A percentile compares a stretch with the other conserved stretches of the same genome.
Conservation (phyloP, 2,329 filamentous ascomycete genomes). For the Alternaria ventricosa region DNA sequence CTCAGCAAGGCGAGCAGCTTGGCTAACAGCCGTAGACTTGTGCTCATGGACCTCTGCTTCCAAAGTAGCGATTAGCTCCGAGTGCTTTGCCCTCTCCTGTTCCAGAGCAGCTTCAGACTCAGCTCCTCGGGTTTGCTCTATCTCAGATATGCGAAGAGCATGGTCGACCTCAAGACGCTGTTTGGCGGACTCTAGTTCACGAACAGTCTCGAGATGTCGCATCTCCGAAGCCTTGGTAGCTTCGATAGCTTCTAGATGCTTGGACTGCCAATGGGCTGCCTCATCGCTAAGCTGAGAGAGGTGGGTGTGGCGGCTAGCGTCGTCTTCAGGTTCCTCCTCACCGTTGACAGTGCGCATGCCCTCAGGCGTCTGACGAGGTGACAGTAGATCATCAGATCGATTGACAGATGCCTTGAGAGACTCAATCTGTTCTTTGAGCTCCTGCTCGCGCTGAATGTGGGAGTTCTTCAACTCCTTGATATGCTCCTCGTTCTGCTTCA, state of each 20-base stretch:
- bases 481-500: slow-evolving; percentile 82
- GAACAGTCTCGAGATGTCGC: slow-evolving; percentile 73
- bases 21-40: slow-evolving; percentile 73
- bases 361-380: slow-evolving; percentile 19
- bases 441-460: slow-evolving; percentile 75
- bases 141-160: slow-evolving; percentile 34
- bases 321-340: slow-evolving; percentile 27
- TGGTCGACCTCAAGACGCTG: slow-evolving; percentile 47
- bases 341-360: slow-evolving; percentile 6
- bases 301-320: slow-evolving; percentile 58
- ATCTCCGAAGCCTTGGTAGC: slow-evolving; percentile 76
- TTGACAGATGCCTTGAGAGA: slow-evolving; percentile 65
- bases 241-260: slow-evolving; percentile 74
- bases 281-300: slow-evolving; percentile 74
- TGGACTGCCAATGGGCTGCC: slow-evolving; percentile 74
- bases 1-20: slow-evolving; percentile 72
- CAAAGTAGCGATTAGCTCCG: slow-evolving; percentile 64
- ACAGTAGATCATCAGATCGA: slow-evolving; percentile 23
- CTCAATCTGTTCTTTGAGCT: slow-evolving; percentile 75
- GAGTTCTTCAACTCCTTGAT: slow-evolving; percentile 75
- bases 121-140: slow-evolving; percentile 38
- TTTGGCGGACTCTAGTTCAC: slow-evolving; percentile 72
- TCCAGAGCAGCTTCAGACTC: slow-evolving; percentile 45
- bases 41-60: slow-evolving; percentile 82
- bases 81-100: slow-evolving; percentile 52